A percentile compares a stretch with the other conserved stretches of the same genome.
phyloP scores from a whole-genome alignment of 441 rosid species.

The Hypseocharis bilobata region DNA sequence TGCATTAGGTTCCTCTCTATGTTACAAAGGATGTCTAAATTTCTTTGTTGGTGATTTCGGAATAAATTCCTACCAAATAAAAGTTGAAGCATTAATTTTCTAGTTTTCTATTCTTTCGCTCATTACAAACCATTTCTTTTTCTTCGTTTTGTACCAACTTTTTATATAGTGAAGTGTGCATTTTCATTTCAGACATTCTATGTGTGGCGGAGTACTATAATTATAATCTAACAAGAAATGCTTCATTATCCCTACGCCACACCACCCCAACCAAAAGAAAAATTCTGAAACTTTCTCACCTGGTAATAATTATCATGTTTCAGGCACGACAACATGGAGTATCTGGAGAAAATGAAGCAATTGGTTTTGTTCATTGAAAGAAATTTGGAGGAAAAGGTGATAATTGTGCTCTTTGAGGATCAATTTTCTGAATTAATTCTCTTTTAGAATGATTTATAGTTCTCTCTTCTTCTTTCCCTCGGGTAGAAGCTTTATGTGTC shows the following conservation, averaged over 20 bases:
- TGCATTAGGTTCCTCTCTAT: background rate
- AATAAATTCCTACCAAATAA: background rate
- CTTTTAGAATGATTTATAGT: background rate
- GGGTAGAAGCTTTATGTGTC: background rate
- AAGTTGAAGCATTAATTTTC: background rate
- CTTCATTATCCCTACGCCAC: background rate
- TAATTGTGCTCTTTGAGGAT: slow-evolving; percentile 10
- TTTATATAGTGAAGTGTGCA: background rate
- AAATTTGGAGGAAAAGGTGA: slow-evolving; percentile 76
- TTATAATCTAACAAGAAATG: background rate
- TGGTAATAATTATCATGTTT: slow-evolving; percentile 30
- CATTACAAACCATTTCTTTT: background rate
- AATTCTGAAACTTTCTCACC: slow-evolving; percentile 11
- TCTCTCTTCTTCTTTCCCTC: background rate
- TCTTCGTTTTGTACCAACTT: too few relatives aligned
- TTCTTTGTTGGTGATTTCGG: background rate
- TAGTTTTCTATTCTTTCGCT: background rate
- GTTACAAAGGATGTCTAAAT: background rate
- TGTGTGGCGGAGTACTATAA: background rate
- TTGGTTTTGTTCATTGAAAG: slow-evolving; percentile 71
- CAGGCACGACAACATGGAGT: slow-evolving; percentile 91
- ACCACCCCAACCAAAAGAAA: background rate
- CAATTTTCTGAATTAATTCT: background rate
- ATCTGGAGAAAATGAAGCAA: slow-evolving; percentile 83
- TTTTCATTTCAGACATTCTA: too few relatives aligned